These are phyloP conservation scores for Hemisphaericaspora subhashii DNA, from an alignment of 1,139 yeast species.

Conservation along the genomic window DNA sequence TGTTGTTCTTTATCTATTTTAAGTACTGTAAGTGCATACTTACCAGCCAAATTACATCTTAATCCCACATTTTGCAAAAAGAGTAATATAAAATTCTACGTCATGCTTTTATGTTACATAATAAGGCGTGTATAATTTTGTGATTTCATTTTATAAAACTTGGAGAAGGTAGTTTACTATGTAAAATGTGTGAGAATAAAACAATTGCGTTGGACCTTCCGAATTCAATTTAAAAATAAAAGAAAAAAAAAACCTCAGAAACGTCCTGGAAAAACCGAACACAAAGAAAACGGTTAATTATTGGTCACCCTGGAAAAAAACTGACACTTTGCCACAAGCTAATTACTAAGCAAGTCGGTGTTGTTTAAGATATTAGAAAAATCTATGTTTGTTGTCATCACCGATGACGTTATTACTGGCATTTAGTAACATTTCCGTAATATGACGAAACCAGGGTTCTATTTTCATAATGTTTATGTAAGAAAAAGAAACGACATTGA, in stretches of 20 bases:
- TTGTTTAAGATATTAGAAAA: no score
- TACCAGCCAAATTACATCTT: not conserved
- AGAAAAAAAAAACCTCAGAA: not conserved
- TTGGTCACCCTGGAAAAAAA: no score
- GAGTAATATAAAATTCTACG: not conserved
- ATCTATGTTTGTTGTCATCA: no score
- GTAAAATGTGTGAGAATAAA: not conserved
- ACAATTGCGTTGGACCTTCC: not conserved
- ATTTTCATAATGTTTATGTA: no score
- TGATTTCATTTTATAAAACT: not conserved
- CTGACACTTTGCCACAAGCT: no score
- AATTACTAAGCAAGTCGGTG: no score
- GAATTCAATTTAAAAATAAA: not conserved
- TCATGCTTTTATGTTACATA: not conserved
- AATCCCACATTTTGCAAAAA: not conserved
- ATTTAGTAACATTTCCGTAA: no score
- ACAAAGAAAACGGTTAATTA: not conserved
- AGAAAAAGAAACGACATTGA: not conserved
- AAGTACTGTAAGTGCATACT: not conserved
- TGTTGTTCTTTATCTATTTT: no score
- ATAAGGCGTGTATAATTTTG: not conserved
- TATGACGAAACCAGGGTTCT: no score
- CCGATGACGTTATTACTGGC: no score
- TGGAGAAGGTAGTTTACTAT: conserved; percentile 1
- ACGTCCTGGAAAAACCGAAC: not conserved